phyloP scores from a whole-genome alignment of 139 green algal genomes.

The Trebouxia sp. region DNA sequence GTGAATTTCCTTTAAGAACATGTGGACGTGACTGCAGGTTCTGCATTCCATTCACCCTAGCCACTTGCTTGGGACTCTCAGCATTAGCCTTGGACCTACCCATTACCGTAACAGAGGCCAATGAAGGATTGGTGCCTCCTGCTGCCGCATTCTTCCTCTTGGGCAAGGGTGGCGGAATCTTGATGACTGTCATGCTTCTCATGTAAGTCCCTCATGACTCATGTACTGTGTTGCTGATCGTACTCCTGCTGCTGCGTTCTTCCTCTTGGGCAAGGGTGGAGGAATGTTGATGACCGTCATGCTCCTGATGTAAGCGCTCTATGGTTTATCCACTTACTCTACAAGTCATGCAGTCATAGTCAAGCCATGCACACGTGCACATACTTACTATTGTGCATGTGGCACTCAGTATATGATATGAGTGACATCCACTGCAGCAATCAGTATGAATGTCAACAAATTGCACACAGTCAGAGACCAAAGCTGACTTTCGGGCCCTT shows the following conservation, averaged over 20 bases:
- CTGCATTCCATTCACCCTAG: conserved; percentile 93
- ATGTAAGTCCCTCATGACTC: conserved; percentile 67
- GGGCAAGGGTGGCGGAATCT: conserved; percentile 78
- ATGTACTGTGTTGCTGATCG: conserved; percentile 77
- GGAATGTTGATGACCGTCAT: conserved; percentile 80
- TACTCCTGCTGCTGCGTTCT: conserved; percentile 76
- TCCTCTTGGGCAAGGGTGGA: conserved; percentile 83
- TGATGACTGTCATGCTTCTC: conserved; percentile 84
- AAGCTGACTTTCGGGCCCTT: too few relatives aligned
- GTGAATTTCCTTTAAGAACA: neutral
- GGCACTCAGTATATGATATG: too few relatives aligned
- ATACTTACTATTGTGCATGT: too few relatives aligned
- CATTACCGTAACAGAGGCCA: conserved; percentile 71
- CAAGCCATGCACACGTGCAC: too few relatives aligned
- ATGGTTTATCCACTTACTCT: too few relatives aligned
- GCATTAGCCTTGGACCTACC: conserved; percentile 86
- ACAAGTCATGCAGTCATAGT: too few relatives aligned
- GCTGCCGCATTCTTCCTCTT: conserved; percentile 80
- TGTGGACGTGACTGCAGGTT: conserved; percentile 82
- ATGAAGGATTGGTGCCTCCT: conserved; percentile 76
- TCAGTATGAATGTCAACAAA: too few relatives aligned
- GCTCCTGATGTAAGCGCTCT: conserved; percentile 80
- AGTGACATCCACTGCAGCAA: too few relatives aligned
- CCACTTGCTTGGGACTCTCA: conserved; percentile 86
- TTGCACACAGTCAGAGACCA: too few relatives aligned